Conservation (phyloP, 2,329 filamentous ascomycete species). For the Coniochaeta pulveracea region DNA sequence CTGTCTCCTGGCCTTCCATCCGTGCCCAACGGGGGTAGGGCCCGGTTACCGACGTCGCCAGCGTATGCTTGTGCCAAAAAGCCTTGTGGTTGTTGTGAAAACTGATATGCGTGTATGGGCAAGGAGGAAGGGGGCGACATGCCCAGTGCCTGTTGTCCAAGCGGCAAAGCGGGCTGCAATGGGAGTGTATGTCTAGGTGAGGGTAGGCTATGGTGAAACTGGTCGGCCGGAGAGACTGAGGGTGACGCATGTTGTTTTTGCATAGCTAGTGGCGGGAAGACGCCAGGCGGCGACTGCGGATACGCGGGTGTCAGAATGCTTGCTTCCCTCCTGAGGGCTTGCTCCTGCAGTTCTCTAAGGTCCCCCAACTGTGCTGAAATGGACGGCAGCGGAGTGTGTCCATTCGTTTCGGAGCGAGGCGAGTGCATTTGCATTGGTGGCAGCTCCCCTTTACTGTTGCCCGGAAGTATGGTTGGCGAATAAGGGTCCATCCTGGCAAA, state of each 20-base stretch:
- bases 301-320: slow-evolving; percentile 13
- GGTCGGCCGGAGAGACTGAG: slow-evolving; percentile 37
- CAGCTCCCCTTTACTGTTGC: slow-evolving; percentile 12
- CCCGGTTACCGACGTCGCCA: too few relatives aligned
- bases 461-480: slow-evolving; percentile 12
- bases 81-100: too few relatives aligned
- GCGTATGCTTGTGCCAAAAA: too few relatives aligned
- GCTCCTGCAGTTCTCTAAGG: slow-evolving; percentile 12
- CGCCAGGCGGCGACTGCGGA: slow-evolving; percentile 22
- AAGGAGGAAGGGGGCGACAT: slow-evolving; percentile 1
- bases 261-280: slow-evolving; percentile 20
- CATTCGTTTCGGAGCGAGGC: slow-evolving; percentile 24
- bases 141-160: slow-evolving; percentile 21
- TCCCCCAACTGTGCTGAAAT: slow-evolving; percentile 24
- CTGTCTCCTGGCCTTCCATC: too few relatives aligned
- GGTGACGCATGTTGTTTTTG: slow-evolving; percentile 26
- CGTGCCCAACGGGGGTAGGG: too few relatives aligned
- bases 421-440: slow-evolving; percentile 24
- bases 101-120: too few relatives aligned
- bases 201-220: slow-evolving; percentile 28
- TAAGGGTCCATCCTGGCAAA: slow-evolving; percentile 7
- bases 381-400: slow-evolving; percentile 24
- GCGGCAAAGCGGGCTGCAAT: too few relatives aligned
- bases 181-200: slow-evolving; percentile 28
- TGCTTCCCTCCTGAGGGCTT: slow-evolving; percentile 16